phyloP scores from a whole-genome alignment of 805 yeast species.

The Candida sithepensis region DNA sequence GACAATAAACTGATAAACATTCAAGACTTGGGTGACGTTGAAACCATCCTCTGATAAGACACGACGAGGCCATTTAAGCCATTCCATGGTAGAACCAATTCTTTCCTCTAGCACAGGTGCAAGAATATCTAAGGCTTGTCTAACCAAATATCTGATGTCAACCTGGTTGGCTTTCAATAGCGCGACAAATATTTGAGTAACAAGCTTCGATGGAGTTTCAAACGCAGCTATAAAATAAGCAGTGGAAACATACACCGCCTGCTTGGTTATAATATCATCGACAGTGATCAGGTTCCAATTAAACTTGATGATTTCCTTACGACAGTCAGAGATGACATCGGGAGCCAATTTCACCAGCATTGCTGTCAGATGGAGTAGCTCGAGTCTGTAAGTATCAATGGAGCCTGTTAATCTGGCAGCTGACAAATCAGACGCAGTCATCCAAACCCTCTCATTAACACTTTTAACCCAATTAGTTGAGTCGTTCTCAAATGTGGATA shows the following conservation, averaged over 20 bases:
- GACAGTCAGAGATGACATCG: slow-evolving; percentile 48
- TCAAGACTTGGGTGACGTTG: slow-evolving; percentile 79
- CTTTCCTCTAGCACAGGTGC: slow-evolving; percentile 83
- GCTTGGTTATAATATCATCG: slow-evolving; percentile 86
- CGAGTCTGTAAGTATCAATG: slow-evolving; percentile 71
- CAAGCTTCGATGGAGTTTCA: slow-evolving; percentile 85
- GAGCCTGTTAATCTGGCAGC: slow-evolving; percentile 59
- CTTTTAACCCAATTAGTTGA: slow-evolving; percentile 58
- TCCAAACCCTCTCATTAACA: slow-evolving; percentile 72
- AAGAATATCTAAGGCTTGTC: slow-evolving; percentile 80
- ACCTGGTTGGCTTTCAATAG: slow-evolving; percentile 77
- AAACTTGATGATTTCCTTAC: slow-evolving; percentile 86
- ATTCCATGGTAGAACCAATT: slow-evolving; percentile 56
- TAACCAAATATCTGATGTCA: slow-evolving; percentile 79
- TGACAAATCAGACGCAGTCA: slow-evolving; percentile 49
- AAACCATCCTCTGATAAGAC: slow-evolving; percentile 88
- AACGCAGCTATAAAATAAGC: slow-evolving; percentile 81
- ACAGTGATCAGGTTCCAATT: slow-evolving; percentile 90
- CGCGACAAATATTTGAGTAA: slow-evolving; percentile 90
- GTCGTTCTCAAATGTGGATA: slow-evolving; percentile 15
- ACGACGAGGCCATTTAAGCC: slow-evolving; percentile 95
- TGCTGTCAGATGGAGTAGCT: slow-evolving; percentile 77
- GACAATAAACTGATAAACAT: slow-evolving; percentile 84
- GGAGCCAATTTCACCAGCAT: slow-evolving; percentile 70
- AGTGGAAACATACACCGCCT: slow-evolving; percentile 87